phyloP scores from a whole-genome alignment of 495 filamentous ascomycete species.

The Hyaloscypha hepaticicola region DNA sequence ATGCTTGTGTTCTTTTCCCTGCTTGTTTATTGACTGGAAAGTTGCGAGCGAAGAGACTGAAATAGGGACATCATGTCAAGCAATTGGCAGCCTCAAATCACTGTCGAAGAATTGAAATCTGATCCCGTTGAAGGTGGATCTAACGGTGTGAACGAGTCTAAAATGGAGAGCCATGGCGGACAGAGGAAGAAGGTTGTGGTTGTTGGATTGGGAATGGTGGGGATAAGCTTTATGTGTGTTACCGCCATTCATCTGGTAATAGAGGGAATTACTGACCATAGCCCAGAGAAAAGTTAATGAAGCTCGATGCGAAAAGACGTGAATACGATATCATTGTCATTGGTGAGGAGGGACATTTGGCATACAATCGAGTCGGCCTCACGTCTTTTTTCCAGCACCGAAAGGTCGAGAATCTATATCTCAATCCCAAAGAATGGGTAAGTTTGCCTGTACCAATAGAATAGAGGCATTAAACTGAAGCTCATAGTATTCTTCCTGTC shows the following conservation, averaged over 20 bases:
- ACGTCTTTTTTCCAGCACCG: conserved; percentile 92
- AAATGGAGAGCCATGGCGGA: conserved; percentile 25
- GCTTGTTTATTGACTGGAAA: not conserved
- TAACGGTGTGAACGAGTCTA: conserved; percentile 26
- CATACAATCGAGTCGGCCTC: conserved; percentile 95
- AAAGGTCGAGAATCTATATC: conserved; percentile 83
- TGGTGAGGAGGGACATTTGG: conserved; percentile 88
- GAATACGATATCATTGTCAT: conserved; percentile 88
- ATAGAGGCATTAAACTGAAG: not conserved
- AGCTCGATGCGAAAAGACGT: conserved; percentile 71
- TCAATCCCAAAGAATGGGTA: conserved; percentile 84
- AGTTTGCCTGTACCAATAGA: not conserved
- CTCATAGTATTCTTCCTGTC: conserved; percentile 24
- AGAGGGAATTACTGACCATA: conserved; percentile 38
- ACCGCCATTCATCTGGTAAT: not conserved
- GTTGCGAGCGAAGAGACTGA: not conserved
- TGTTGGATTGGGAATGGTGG: conserved; percentile 94
- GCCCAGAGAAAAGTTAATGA: conserved; percentile 84
- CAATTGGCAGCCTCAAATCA: conserved; percentile 30
- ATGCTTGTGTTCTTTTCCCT: not conserved
- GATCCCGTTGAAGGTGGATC: conserved; percentile 27
- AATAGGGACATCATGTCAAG: conserved; percentile 21
- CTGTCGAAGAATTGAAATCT: conserved; percentile 22
- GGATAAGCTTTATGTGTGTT: conserved; percentile 86
- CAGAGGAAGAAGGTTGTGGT: conserved; percentile 72